A percentile compares a stretch with the other conserved stretches of the same genome.
These are phyloP conservation scores for Aspergillus proliferans DNA, from an alignment of 2,329 filamentous ascomycete genomes.

Conservation along the genomic window DNA sequence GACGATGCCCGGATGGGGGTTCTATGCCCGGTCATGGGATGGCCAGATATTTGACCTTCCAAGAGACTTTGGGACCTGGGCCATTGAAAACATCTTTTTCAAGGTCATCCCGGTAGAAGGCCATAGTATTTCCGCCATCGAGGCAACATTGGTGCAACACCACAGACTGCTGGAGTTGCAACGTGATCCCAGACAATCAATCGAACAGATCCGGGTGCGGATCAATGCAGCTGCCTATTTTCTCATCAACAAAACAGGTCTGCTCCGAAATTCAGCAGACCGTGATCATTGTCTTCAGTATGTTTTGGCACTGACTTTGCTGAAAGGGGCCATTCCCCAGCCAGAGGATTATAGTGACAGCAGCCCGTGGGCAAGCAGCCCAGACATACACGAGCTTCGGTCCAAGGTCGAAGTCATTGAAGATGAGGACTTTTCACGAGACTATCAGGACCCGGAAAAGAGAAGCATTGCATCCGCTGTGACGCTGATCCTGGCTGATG, in stretches of 20 bases:
- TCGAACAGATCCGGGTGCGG: background rate
- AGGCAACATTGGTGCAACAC: conserved; percentile 11
- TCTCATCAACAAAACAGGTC: background rate
- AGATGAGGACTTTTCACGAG: background rate
- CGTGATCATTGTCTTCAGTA: background rate
- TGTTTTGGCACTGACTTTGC: background rate
- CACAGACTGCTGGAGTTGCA: background rate
- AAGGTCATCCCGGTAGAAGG: conserved; percentile 14
- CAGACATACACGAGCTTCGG: background rate
- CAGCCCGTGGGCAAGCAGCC: background rate
- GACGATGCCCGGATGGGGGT: conserved; percentile 13
- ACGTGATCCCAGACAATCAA: background rate
- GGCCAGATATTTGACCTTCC: background rate
- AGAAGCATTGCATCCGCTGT: background rate
- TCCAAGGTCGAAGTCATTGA: background rate
- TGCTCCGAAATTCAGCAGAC: background rate
- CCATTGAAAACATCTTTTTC: conserved; percentile 1
- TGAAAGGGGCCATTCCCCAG: background rate
- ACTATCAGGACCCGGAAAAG: background rate
- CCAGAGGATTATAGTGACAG: background rate
- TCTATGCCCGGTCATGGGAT: background rate
- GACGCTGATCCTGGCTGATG: background rate
- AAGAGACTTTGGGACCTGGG: background rate
- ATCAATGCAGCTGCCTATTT: background rate
- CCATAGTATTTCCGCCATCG: conserved; percentile 18